phyloP scores from a whole-genome alignment of 768 basidiomycete species.

The Suillus tomentosus region DNA sequence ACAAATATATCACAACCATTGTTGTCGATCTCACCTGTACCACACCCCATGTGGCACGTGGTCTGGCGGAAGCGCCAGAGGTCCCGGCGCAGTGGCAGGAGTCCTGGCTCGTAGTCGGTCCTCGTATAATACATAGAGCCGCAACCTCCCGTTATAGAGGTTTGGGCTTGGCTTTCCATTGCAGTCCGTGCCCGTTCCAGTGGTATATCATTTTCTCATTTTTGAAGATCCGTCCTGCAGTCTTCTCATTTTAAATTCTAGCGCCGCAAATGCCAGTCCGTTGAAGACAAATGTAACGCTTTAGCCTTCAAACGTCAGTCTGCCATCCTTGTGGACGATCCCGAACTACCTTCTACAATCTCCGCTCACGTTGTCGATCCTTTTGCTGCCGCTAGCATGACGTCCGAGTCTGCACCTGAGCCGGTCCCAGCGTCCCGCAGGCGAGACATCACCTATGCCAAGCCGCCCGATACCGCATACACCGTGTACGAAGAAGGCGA shows the following conservation, averaged over 20 bases:
- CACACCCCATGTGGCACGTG: no score
- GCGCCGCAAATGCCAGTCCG: conserved; percentile 44
- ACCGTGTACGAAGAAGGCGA: conserved; percentile 63
- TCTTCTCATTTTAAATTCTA: conserved; percentile 23
- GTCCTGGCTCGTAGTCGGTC: no score
- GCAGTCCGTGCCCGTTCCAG: no score
- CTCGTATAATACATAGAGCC: no score
- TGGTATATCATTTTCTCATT: not conserved
- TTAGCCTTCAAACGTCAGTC: conserved; percentile 64
- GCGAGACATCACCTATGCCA: conserved; percentile 14
- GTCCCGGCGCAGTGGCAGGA: no score
- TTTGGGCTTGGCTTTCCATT: no score
- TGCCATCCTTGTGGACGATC: conserved; percentile 40
- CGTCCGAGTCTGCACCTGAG: conserved; percentile 12
- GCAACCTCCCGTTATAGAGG: no score
- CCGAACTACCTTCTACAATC: conserved; percentile 24
- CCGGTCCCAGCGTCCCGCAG: conserved; percentile 15
- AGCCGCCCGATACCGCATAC: conserved; percentile 50
- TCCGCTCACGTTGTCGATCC: conserved; percentile 26
- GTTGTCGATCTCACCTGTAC: no score
- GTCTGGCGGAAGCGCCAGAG: no score
- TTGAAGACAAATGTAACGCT: conserved; percentile 50
- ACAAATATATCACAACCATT: no score
- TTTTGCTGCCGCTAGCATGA: conserved; percentile 16
- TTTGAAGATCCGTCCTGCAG: not conserved